Conservation (phyloP, 1,284 basidiomycete genomes). For the Ganoderma multipileum region DNA sequence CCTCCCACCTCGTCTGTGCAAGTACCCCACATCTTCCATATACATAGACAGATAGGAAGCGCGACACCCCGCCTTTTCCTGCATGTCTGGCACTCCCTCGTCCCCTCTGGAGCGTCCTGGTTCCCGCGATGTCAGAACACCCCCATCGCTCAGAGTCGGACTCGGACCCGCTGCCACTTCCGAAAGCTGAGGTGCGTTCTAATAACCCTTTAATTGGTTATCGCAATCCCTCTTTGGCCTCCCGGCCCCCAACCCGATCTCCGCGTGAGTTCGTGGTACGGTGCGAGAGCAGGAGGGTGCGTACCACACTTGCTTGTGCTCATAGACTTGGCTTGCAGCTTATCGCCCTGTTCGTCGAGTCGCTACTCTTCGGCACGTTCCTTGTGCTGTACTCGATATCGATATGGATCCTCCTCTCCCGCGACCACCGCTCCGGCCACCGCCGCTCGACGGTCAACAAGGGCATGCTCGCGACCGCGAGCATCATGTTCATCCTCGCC, state of each 20-base stretch:
- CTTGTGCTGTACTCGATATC: slow-evolving; percentile 24
- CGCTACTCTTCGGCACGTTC: slow-evolving; percentile 21
- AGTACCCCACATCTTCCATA: not conserved
- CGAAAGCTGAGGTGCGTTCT: not conserved
- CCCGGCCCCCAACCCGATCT: no score
- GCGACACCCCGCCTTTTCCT: no score
- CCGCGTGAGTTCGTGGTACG: no score
- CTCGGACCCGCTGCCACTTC: not conserved
- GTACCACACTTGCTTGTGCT: not conserved
- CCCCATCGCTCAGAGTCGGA: slow-evolving; percentile 6
- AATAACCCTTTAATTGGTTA: not conserved
- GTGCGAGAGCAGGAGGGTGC: no score
- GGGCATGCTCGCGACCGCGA: slow-evolving; percentile 21
- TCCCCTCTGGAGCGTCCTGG: not conserved
- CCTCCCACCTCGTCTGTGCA: not conserved
- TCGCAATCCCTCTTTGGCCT: not conserved
- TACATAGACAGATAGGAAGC: not conserved
- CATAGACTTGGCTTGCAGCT: slow-evolving; percentile 5
- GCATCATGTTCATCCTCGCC: slow-evolving; percentile 22
- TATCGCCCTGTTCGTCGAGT: slow-evolving; percentile 19
- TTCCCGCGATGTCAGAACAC: not conserved
- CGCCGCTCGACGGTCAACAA: not conserved
- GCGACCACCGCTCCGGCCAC: not conserved
- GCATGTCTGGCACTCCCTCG: not conserved
- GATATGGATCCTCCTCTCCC: slow-evolving; percentile 25